phyloP scores from a whole-genome alignment of 106 monocot species.

The Acanthochlamys bracteata region DNA sequence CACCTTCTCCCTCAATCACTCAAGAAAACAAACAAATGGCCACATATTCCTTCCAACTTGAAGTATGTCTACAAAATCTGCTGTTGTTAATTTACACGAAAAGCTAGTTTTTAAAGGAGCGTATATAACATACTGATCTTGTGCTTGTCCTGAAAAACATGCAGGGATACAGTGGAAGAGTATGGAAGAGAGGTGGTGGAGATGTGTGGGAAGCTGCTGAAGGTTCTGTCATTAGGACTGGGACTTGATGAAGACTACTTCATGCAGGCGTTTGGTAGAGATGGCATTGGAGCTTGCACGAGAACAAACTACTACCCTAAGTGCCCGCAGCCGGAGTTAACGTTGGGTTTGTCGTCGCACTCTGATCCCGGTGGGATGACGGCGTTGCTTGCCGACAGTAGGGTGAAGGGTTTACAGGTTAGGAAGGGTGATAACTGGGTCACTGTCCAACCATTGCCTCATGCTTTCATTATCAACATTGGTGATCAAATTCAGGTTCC shows the following conservation, averaged over 20 bases:
- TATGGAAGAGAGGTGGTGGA: slow-evolving; percentile 32
- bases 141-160: too few relatives aligned
- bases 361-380: slow-evolving; percentile 74
- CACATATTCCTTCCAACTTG: slow-evolving; percentile 18
- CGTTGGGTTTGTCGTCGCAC: slow-evolving; percentile 53
- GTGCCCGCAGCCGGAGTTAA: slow-evolving; percentile 77
- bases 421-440: slow-evolving; percentile 34
- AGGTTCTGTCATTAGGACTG: slow-evolving; percentile 32
- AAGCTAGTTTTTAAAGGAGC: too few relatives aligned
- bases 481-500: slow-evolving; percentile 71
- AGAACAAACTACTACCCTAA: slow-evolving; percentile 55
- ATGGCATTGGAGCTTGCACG: slow-evolving; percentile 24
- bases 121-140: too few relatives aligned
- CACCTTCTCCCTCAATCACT: slow-evolving; percentile 20
- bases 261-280: slow-evolving; percentile 35
- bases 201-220: slow-evolving; percentile 36
- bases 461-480: slow-evolving; percentile 50
- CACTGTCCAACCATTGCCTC: slow-evolving; percentile 31
- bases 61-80: not conserved
- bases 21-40: slow-evolving; percentile 46
- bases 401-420: slow-evolving; percentile 53
- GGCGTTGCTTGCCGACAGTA: slow-evolving; percentile 37
- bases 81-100: too few relatives aligned
- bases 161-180: slow-evolving; percentile 48
- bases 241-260: slow-evolving; percentile 32